Percentiles rank a stretch among this genome's conserved stretches.
These are phyloP conservation scores for Tricholoma matsutake DNA, from an alignment of 768 basidiomycete species.

Conservation along the genomic window DNA sequence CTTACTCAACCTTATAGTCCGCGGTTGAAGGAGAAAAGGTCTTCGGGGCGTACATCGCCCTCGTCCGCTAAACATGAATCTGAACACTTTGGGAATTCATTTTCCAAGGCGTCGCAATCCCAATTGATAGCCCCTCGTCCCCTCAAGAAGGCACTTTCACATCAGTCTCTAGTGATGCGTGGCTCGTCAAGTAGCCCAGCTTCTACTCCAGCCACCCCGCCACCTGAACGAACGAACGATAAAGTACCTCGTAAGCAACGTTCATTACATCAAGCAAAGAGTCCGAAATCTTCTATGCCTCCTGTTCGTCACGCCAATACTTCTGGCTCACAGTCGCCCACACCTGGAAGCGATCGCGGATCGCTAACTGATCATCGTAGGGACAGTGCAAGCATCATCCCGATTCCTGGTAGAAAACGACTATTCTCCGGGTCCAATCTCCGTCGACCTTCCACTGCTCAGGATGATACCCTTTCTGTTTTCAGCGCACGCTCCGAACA, in stretches of 20 bases:
- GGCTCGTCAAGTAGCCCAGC: conserved; percentile 22
- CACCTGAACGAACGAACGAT: conserved; percentile 20
- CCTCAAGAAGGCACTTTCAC: conserved; percentile 55
- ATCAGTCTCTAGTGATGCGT: conserved; percentile 47
- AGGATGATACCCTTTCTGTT: conserved; percentile 54
- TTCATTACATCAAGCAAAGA: conserved; percentile 58
- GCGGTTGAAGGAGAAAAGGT: conserved; percentile 25
- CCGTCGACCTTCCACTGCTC: conserved; percentile 52
- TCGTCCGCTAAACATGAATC: conserved; percentile 10
- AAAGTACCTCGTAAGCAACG: conserved; percentile 51
- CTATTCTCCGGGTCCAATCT: conserved; percentile 59
- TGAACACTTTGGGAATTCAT: neutral
- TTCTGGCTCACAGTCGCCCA: conserved; percentile 23
- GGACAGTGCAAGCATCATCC: conserved; percentile 26
- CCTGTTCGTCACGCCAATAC: conserved; percentile 33
- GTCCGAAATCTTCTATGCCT: conserved; percentile 52
- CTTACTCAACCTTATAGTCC: conserved; percentile 25
- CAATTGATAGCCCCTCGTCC: conserved; percentile 28
- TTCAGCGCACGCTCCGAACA: conserved; percentile 49
- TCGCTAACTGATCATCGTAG: conserved; percentile 21
- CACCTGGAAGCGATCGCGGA: conserved; percentile 16
- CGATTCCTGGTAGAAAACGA: conserved; percentile 44
- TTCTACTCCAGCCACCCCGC: conserved; percentile 26
- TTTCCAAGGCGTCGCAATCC: conserved; percentile 12
- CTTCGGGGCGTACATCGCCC: conserved; percentile 22